Evolutionary conservation across 192 early-diverging fungal genomes (phyloP), one percentile per base, ranked within the genome.

Genomic region (Coemansia asiatica): DNA sequence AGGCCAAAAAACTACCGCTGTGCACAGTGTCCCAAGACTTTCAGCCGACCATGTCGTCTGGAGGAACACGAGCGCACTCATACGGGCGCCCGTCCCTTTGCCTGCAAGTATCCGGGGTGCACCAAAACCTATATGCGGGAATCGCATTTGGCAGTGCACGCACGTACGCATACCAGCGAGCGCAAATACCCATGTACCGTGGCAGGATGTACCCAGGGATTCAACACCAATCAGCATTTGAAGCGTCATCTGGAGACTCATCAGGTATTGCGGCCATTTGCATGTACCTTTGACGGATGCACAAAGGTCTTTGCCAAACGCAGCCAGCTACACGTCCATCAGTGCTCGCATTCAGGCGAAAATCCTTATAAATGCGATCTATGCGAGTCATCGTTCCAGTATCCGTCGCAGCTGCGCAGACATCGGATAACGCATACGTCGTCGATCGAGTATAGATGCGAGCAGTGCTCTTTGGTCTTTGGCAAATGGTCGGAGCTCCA

Each of bases 81-180:
- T 61, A 91, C 90, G 28, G 90, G 90, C 18, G 87, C 85, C 58
- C 81, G 90, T 21, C 92, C 90, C 7, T 93, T 87, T 75, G 83
- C 76, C 2, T 92, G 90, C 63, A 68, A 74, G n/a, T 81, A 83
- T 60, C 76, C 81, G 6, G 88, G 86, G 2, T 94, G 92, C 68
- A 85, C 74, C 18, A 93, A 93, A 64, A 77, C 86, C 1, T 94
- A 92, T 66, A 90, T 81, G 69, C 66, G 72, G n/a, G 68, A 74
- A 26, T 57, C 63, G 2, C 74, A 79, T 47, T 67, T 81, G 4
- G 28, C 61, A 7, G 64, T 61, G 18, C 76, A 79, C 64, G 29
- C 64, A 12, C 64, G 65, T 7, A 62, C 40, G 38, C 76, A 83
- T 40, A 56, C 47, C 12, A 38, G 44, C 9, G 26, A 56, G 13